phyloP scores from a whole-genome alignment of 2,329 filamentous ascomycete genomes.

The Aspergillus uvarum region DNA sequence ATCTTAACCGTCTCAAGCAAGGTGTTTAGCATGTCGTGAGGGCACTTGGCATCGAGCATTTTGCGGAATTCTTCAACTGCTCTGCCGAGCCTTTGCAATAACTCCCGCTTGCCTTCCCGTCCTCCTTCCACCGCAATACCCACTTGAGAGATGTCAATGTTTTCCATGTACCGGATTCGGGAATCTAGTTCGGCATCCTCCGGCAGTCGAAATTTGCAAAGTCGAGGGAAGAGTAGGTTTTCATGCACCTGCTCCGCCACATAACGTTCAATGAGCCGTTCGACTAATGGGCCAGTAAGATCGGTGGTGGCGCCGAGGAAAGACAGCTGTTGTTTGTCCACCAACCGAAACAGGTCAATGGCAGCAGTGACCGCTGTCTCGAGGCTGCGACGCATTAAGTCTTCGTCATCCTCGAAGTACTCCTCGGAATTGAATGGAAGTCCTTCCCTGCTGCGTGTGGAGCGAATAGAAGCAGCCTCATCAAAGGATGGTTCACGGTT shows the following conservation, averaged over 20 bases:
- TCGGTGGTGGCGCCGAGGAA: constrained; percentile 90
- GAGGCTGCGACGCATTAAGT: constrained; percentile 80
- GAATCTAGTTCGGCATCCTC: constrained; percentile 87
- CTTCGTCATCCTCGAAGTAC: constrained; percentile 85
- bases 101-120: constrained; percentile 72
- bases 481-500: constrained; percentile 39
- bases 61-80: constrained; percentile 89
- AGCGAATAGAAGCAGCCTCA: constrained; percentile 36
- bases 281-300: constrained; percentile 85
- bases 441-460: constrained; percentile 35
- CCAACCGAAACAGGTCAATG: constrained; percentile 92
- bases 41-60: constrained; percentile 72
- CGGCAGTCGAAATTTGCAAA: constrained; percentile 72
- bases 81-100: constrained; percentile 71
- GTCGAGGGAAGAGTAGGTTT: constrained; percentile 73
- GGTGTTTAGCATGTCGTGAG: constrained; percentile 84
- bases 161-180: constrained; percentile 89
- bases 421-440: constrained; percentile 61
- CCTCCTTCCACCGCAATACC: constrained; percentile 83
- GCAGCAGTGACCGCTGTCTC: constrained; percentile 91
- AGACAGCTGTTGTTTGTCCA: constrained; percentile 93
- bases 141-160: constrained; percentile 90
- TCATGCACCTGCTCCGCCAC: constrained; percentile 91
- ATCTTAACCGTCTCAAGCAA: constrained; percentile 79
- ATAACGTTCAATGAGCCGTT: constrained; percentile 92